Percentiles rank a stretch among this genome's conserved stretches.
These are phyloP conservation scores for Apium graveolens DNA, from an alignment of 129 eudicot species.

Conservation along the genomic window DNA sequence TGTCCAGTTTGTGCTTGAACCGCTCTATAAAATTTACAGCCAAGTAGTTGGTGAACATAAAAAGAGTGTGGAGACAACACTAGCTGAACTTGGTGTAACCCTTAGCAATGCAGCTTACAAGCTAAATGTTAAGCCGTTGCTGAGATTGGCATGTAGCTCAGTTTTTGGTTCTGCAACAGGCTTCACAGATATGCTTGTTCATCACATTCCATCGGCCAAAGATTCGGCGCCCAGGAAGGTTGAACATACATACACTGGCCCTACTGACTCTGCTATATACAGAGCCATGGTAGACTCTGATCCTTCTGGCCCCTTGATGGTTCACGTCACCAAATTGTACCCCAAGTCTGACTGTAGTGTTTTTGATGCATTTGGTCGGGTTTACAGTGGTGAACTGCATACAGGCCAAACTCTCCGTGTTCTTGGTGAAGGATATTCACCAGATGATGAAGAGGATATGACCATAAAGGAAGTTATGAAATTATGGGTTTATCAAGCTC, in stretches of 20 bases:
- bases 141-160: constrained; percentile 88
- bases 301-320: constrained; percentile 91
- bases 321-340: constrained; percentile 76
- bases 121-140: constrained; percentile 84
- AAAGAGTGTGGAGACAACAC: constrained; percentile 93
- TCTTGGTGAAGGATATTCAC: constrained; percentile 87
- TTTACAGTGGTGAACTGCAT: constrained; percentile 83
- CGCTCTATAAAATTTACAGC: constrained; percentile 87
- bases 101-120: constrained; percentile 74
- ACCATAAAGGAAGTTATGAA: constrained; percentile 92
- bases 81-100: constrained; percentile 89
- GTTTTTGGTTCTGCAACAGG: constrained; percentile 99
- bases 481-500: constrained; percentile 94
- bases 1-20: constrained; percentile 91
- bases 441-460: constrained; percentile 99
- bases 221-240: constrained; percentile 69
- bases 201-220: constrained; percentile 86
- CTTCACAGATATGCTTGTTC: constrained; percentile 95
- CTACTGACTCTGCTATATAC: constrained; percentile 59
- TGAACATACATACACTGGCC: constrained; percentile 82
- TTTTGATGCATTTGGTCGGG: constrained; percentile 99
- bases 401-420: constrained; percentile 88
- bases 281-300: constrained; percentile 72
- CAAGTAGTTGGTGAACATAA: constrained; percentile 98
- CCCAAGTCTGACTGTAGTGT: constrained; percentile 96